Evolutionary conservation across 2,329 filamentous ascomycete species (phyloP), one percentile per base, ranked within the genome.

Genomic region (Aureobasidium sp.): DNA sequence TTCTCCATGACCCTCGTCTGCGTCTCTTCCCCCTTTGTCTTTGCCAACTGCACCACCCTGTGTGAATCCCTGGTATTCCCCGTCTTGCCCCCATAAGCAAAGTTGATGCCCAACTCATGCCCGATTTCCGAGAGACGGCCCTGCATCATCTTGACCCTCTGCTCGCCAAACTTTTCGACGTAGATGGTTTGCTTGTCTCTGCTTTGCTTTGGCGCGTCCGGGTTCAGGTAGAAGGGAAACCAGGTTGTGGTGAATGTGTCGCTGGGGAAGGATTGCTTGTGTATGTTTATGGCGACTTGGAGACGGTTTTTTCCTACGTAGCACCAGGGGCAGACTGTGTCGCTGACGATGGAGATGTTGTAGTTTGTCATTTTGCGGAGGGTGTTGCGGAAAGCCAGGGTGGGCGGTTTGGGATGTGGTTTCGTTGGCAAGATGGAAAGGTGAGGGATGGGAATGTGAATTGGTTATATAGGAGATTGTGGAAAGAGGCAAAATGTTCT

Each of bases 41-140:
- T 84, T 74, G 73, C 89, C 60, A 91, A 79, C 74, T 91, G 84
- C 46, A 92, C 80, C 62, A 93, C 69, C 3, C 90, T 82, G 73
- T 95, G 90, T 60, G 87, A 88, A 67, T 95, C 88, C 21, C 89
- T 79, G 19, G 90, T 93, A 68, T 86, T 88, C 50, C 91, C 91
- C 6, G 84, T 84, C 64, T 80, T 83, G 59, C 89, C 88, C 13
- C 82, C 81, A 64, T 86, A 88, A 23, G 81, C 81, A 74, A 95
- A 95, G 51, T 82, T 74, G 68, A 95, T 88, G 0, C 89, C 89
- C 51, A 88, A 84, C 23, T 77, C 74, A 38, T 77, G 75, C 17
- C 89, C 89, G 23, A 86, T 72, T 33, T 77, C 70, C 0, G 74
- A 69, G 25, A 92, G 77, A 1, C 83, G 82, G 49, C 78, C 72